phyloP scores from a whole-genome alignment of 2,329 filamentous ascomycete species.

The Verruconis gallopava region DNA sequence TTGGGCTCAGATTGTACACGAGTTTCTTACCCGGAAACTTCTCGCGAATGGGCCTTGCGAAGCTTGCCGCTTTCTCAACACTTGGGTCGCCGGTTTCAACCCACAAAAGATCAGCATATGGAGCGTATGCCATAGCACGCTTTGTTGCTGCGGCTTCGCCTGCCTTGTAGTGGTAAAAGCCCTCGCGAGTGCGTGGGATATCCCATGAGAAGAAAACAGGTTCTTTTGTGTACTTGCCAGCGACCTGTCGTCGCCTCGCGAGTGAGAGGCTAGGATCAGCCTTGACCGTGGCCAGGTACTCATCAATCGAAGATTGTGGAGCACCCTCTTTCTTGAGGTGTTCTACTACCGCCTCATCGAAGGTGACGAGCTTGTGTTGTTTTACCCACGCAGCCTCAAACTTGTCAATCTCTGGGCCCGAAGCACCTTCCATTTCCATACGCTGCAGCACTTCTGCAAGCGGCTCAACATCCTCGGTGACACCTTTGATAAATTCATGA shows the following conservation, averaged over 20 bases:
- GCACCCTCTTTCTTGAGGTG: slow-evolving; percentile 59
- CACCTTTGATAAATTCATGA: slow-evolving; percentile 90
- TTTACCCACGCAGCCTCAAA: slow-evolving; percentile 87
- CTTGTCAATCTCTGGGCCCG: slow-evolving; percentile 66
- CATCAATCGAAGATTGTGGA: slow-evolving; percentile 47
- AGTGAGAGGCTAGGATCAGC: slow-evolving; percentile 64
- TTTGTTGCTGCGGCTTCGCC: slow-evolving; percentile 83
- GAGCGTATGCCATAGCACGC: slow-evolving; percentile 79
- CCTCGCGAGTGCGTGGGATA: slow-evolving; percentile 81
- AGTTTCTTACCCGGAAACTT: slow-evolving; percentile 68
- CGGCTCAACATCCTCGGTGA: slow-evolving; percentile 65
- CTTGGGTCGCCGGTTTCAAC: slow-evolving; percentile 88
- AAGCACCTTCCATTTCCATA: slow-evolving; percentile 73
- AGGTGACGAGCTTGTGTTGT: slow-evolving; percentile 69
- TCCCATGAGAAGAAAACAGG: slow-evolving; percentile 82
- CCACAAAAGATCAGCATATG: slow-evolving; percentile 91
- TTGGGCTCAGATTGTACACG: slow-evolving; percentile 92
- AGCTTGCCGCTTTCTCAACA: slow-evolving; percentile 60
- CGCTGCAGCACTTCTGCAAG: slow-evolving; percentile 78
- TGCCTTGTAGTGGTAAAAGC: slow-evolving; percentile 80
- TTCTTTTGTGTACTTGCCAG: slow-evolving; percentile 50
- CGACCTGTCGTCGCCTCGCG: slow-evolving; percentile 60
- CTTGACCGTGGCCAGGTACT: slow-evolving; percentile 51
- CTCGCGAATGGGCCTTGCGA: slow-evolving; percentile 63
- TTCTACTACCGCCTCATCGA: slow-evolving; percentile 76